These are phyloP conservation scores for Claviceps digitariae DNA, from an alignment of 2,329 filamentous ascomycete genomes.

Conservation along the genomic window DNA sequence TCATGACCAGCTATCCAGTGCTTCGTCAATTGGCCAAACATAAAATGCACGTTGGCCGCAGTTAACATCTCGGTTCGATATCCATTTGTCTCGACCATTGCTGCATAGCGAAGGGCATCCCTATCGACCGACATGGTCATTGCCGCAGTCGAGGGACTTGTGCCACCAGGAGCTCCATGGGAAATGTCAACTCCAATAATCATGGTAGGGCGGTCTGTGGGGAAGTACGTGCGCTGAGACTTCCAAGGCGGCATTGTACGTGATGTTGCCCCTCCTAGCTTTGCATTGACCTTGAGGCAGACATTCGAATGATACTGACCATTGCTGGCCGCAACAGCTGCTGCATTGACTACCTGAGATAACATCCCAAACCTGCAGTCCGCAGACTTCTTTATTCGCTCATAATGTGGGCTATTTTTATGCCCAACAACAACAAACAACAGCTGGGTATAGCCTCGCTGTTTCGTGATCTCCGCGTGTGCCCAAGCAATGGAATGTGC, in stretches of 20 bases:
- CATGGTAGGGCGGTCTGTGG: slow-evolving; percentile 47
- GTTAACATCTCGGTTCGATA: slow-evolving; percentile 68
- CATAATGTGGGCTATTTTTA: slow-evolving; percentile 60
- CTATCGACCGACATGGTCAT: slow-evolving; percentile 71
- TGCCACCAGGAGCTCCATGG: slow-evolving; percentile 58
- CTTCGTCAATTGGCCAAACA: slow-evolving; percentile 50
- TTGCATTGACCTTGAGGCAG: slow-evolving; percentile 92
- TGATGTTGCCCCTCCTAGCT: slow-evolving; percentile 73
- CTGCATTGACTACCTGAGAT: slow-evolving; percentile 66
- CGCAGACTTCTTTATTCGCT: slow-evolving; percentile 75
- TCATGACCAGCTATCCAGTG: slow-evolving; percentile 50
- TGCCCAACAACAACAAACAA: slow-evolving; percentile 65
- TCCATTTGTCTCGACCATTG: slow-evolving; percentile 71
- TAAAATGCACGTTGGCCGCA: slow-evolving; percentile 46
- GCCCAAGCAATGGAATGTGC: slow-evolving; percentile 35
- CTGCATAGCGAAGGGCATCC: slow-evolving; percentile 61
- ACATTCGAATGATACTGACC: slow-evolving; percentile 89
- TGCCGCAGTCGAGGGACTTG: slow-evolving; percentile 65
- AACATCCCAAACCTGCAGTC: slow-evolving; percentile 77
- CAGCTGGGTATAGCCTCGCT: slow-evolving; percentile 52
- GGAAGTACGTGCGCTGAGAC: slow-evolving; percentile 19
- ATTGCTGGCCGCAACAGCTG: slow-evolving; percentile 55
- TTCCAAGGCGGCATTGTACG: slow-evolving; percentile 24
- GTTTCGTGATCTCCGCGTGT: slow-evolving; percentile 36
- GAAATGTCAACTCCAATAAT: slow-evolving; percentile 88